Evolutionary conservation across 805 yeast species (phyloP).

Genomic region (Wickerhamiella dianesei): DNA sequence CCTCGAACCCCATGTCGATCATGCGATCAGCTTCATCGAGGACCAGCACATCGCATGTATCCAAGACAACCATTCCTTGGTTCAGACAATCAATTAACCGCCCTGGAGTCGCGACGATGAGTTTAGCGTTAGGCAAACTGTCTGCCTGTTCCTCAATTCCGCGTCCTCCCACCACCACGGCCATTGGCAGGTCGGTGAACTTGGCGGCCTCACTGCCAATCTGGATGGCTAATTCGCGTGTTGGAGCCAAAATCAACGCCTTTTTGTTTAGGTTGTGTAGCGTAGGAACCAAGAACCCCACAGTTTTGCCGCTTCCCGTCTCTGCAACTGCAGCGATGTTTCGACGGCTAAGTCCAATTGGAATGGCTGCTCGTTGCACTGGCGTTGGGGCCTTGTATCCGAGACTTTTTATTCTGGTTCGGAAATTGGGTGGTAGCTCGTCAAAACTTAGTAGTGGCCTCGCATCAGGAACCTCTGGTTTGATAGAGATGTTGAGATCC

Average conservation of each 20-base stretch:
- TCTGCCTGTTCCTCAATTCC: background rate
- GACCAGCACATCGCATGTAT: constrained; percentile 58
- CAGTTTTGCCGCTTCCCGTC: constrained; percentile 93
- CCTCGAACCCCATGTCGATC: constrained; percentile 93
- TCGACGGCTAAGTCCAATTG: constrained; percentile 42
- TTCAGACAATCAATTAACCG: constrained; percentile 79
- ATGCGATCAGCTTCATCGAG: constrained; percentile 98
- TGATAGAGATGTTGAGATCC: constrained; percentile 56
- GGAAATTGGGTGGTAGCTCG: constrained; percentile 38
- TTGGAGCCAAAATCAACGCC: constrained; percentile 68
- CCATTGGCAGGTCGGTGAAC: background rate
- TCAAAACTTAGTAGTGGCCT: constrained; percentile 65
- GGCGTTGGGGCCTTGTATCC: constrained; percentile 68
- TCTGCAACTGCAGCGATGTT: constrained; percentile 88
- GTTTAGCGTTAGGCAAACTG: constrained; percentile 35
- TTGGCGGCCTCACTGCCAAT: constrained; percentile 25
- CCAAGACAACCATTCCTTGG: constrained; percentile 68
- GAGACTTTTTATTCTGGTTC: constrained; percentile 22
- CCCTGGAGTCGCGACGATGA: constrained; percentile 97
- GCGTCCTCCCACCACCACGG: background rate
- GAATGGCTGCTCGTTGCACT: constrained; percentile 79
- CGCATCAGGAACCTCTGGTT: constrained; percentile 23
- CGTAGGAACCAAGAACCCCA: constrained; percentile 68
- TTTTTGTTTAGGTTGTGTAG: constrained; percentile 35
- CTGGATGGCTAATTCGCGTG: constrained; percentile 92